Evolutionary conservation across 805 yeast genomes (phyloP).

Genomic region (Starmerella powellii): DNA sequence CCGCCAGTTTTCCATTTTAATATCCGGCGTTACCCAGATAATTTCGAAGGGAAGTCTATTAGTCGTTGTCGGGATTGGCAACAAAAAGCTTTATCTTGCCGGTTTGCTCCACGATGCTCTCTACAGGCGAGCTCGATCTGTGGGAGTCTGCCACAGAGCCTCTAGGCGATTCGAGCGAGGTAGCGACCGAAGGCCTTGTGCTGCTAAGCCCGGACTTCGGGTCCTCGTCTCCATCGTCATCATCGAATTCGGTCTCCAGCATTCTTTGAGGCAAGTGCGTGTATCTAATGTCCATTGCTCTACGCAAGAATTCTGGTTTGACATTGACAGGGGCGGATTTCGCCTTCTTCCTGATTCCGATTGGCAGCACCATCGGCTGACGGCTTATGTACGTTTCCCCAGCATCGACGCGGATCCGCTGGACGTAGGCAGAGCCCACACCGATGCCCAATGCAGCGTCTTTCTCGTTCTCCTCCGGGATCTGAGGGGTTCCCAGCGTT

Average conservation of each 20-base stretch:
- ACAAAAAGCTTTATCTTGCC: conserved; percentile 30
- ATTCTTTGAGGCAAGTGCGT: conserved; percentile 42
- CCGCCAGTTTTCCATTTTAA: too few relatives aligned
- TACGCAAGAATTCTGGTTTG: conserved; percentile 25
- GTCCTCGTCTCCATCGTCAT: conserved; percentile 34
- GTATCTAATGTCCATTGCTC: conserved; percentile 31
- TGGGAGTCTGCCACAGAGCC: conserved; percentile 2
- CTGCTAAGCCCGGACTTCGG: not conserved
- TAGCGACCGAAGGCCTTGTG: not conserved
- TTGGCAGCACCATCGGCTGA: conserved; percentile 21
- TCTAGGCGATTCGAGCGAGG: not conserved
- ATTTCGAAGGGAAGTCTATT: conserved; percentile 28
- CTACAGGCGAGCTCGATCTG: conserved; percentile 21
- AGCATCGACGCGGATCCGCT: conserved; percentile 23
- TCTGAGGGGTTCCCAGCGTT: not conserved
- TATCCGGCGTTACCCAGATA: too few relatives aligned
- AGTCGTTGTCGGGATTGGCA: conserved; percentile 30
- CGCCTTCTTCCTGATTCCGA: conserved; percentile 19
- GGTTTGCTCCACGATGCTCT: conserved; percentile 27
- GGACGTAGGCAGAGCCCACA: conserved; percentile 27
- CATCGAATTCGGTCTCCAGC: conserved; percentile 66
- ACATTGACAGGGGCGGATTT: conserved; percentile 16
- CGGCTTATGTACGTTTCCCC: conserved; percentile 25
- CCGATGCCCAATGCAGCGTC: conserved; percentile 22
- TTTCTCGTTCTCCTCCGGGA: conserved; percentile 2